Base-by-base conservation (phyloP, 805 yeast species). In the Kregervanrija delftensis region DNA sequence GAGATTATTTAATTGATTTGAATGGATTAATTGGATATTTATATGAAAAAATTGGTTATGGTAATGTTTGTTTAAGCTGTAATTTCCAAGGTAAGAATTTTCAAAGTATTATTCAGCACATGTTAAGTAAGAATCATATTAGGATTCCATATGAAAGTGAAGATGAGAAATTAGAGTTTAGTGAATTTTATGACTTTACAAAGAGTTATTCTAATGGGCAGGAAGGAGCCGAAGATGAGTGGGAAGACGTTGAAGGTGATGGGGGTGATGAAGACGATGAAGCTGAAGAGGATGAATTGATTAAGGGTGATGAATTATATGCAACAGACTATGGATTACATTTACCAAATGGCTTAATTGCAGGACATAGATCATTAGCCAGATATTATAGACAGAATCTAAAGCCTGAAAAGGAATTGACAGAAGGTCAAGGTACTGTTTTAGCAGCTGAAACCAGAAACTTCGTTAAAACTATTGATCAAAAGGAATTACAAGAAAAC, bases 31-130 rank as follows among this genome's bases (percentile, higher is more conserved):
- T 93, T n/a, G 61, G 66, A 2, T 86, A 86, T 57, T 64, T 93
- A 47, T 86, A 85, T 37, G 93, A 88, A 51, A 82, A 84, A 54
- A 78, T 91, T 44, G 85, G 90, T 9, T 72, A 81, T 37, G 96
- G 96, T 35, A 82, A 86, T 53, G 76, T 83, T 51, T 93, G 99
- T 61, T 64, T 91, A 39, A 76, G 79, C 43, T 93, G 99, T 62
- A 71, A 72, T 31, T 93, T 81, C 60, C 84, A 86, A 63, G 98
- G 98, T n/a, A 76, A 77, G 49, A 78, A 80, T 43, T 59, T 91
- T 30, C 95, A 86, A 57, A 85, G 96, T 48, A 89, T 86, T 10
- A 81, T 96, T 53, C 93, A 87, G 37, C 99, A 93, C 63, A 83
- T 88, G 85, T 55, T 72, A 4, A 74, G 84, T 8, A 93, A 93